Conservation (phyloP, 768 basidiomycete species). For the Termitomyces eurrhizus region DNA sequence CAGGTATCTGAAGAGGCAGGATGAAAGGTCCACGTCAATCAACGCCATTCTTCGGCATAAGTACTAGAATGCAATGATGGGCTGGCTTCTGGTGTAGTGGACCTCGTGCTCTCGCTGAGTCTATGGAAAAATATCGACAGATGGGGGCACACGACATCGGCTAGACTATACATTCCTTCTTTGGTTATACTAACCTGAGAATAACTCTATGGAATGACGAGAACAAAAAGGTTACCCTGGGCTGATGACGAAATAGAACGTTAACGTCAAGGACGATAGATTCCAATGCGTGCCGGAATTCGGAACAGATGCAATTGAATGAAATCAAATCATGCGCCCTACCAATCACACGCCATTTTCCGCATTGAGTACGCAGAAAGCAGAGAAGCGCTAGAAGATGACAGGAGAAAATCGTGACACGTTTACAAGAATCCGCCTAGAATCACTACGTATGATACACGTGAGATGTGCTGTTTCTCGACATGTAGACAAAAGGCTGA, state of each 20-base stretch:
- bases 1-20: background rate
- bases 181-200: background rate
- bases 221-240: background rate
- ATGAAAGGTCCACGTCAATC: background rate
- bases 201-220: background rate
- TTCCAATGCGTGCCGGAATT: background rate
- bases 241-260: background rate
- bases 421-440: background rate
- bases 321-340: no score
- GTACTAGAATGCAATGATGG: background rate
- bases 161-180: background rate
- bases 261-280: conserved; percentile 1
- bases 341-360: background rate
- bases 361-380: background rate
- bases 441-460: background rate
- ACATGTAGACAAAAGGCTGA: background rate
- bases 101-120: background rate
- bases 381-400: background rate
- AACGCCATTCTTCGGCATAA: background rate
- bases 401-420: background rate
- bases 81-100: background rate
- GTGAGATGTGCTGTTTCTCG: background rate
- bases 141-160: background rate
- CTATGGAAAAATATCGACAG: background rate
- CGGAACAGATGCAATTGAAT: background rate